Conservation (phyloP, 2,329 filamentous ascomycete species). For the Fusarium lateritium region DNA sequence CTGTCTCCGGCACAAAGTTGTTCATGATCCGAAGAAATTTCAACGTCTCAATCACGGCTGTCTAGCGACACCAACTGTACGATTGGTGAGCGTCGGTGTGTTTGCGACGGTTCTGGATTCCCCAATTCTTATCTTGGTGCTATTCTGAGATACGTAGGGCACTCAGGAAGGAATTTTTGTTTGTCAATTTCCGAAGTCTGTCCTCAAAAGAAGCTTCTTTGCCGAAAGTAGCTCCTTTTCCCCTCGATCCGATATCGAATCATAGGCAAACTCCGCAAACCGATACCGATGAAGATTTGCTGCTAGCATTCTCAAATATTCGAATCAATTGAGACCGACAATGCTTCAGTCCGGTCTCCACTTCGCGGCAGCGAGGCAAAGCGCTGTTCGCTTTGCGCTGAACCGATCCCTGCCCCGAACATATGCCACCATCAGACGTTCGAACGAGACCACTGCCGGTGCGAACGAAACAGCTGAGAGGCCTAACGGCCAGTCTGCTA, state of each 20-base stretch:
- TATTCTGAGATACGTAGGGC: constrained; percentile 23
- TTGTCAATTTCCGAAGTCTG: constrained; percentile 23
- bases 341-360: constrained; percentile 54
- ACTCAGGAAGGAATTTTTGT: constrained; percentile 12
- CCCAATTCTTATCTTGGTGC: constrained; percentile 15
- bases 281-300: constrained; percentile 34
- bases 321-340: constrained; percentile 8
- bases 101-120: constrained; percentile 33
- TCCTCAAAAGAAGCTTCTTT: constrained; percentile 22
- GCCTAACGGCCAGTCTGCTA: constrained; percentile 55
- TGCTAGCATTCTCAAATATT: constrained; percentile 4
- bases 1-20: constrained; percentile 45
- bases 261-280: constrained; percentile 15
- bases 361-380: constrained; percentile 49
- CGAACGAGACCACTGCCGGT: constrained; percentile 39
- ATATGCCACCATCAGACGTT: constrained; percentile 51
- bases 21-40: constrained; percentile 51
- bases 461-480: constrained; percentile 48
- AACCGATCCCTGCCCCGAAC: constrained; percentile 48
- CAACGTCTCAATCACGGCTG: constrained; percentile 31
- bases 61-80: constrained; percentile 30
- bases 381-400: constrained; percentile 50
- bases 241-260: constrained; percentile 36
- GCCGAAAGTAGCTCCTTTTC: constrained; percentile 29
- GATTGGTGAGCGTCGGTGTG: constrained; percentile 40